Percentiles rank a stretch among this genome's conserved stretches.
phyloP scores from a whole-genome alignment of 257 asterid species.

The Solanum habrochaites region DNA sequence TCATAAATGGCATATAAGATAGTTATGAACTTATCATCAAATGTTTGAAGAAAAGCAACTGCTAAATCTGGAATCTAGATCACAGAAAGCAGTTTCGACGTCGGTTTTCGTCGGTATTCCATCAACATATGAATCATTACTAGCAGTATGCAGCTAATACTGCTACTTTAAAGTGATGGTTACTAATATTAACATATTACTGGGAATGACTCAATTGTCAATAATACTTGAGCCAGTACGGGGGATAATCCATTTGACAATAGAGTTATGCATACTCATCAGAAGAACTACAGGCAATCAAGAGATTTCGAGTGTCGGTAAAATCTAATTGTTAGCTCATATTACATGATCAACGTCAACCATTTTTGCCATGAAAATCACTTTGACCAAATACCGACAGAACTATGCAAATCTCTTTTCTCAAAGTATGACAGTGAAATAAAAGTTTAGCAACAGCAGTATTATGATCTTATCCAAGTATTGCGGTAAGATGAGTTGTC shows the following conservation, averaged over 20 bases:
- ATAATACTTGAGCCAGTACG: not conserved
- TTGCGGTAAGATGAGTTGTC: constrained; percentile 96
- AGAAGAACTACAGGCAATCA: not conserved
- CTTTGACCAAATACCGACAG: not conserved
- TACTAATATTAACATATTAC: not conserved
- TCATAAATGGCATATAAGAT: not conserved
- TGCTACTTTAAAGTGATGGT: too few relatives aligned
- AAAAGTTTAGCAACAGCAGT: not conserved
- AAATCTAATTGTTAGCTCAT: not conserved
- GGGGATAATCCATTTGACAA: not conserved
- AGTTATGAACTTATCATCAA: not conserved
- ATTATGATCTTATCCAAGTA: constrained; percentile 90
- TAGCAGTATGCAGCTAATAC: too few relatives aligned
- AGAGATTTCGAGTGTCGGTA: not conserved
- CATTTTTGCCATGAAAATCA: not conserved
- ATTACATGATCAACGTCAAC: not conserved
- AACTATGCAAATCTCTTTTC: not conserved
- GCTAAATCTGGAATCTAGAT: not conserved
- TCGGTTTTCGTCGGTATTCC: not conserved
- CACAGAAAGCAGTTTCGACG: not conserved
- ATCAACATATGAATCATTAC: too few relatives aligned
- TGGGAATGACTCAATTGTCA: not conserved
- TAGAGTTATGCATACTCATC: not conserved
- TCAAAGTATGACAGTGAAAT: not conserved
- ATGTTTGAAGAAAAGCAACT: not conserved